Percentiles rank a stretch among this genome's conserved stretches.
phyloP scores from a whole-genome alignment of 495 filamentous ascomycete species.

The Astrothelium macrocarpum region DNA sequence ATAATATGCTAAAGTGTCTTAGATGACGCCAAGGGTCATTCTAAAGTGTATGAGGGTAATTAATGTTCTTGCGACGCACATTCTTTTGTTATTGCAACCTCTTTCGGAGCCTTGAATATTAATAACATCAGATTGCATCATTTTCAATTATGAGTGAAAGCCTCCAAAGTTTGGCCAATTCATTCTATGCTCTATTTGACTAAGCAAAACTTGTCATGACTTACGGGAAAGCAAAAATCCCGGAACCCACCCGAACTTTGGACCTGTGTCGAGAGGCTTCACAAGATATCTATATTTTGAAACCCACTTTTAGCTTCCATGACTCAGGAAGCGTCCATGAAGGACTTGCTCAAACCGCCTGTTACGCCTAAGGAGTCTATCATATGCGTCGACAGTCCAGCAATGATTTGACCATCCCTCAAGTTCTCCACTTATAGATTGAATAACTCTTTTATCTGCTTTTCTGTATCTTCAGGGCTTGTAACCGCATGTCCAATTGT shows the following conservation, averaged over 20 bases:
- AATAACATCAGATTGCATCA: no score
- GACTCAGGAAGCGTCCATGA: not conserved
- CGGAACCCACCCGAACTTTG: not conserved
- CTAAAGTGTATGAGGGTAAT: no score
- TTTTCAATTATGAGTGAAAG: no score
- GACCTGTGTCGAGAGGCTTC: not conserved
- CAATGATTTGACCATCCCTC: not conserved
- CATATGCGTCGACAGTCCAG: not conserved
- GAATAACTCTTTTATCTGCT: slow-evolving; percentile 68
- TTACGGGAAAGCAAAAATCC: not conserved
- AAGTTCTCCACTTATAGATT: slow-evolving; percentile 5
- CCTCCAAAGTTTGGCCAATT: no score
- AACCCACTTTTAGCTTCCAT: not conserved
- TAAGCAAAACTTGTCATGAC: not conserved
- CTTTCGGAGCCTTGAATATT: no score
- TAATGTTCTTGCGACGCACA: no score
- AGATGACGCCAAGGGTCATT: no score
- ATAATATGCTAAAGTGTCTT: no score
- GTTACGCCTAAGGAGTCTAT: not conserved
- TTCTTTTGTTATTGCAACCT: no score
- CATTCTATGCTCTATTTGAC: no score
- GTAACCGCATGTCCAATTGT: slow-evolving; percentile 77
- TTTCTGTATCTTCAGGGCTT: slow-evolving; percentile 71
- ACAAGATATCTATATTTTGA: not conserved
- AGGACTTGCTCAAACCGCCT: not conserved